Conservation (phyloP, 1,139 yeast genomes). For the Trichomonascaceae sp. region DNA sequence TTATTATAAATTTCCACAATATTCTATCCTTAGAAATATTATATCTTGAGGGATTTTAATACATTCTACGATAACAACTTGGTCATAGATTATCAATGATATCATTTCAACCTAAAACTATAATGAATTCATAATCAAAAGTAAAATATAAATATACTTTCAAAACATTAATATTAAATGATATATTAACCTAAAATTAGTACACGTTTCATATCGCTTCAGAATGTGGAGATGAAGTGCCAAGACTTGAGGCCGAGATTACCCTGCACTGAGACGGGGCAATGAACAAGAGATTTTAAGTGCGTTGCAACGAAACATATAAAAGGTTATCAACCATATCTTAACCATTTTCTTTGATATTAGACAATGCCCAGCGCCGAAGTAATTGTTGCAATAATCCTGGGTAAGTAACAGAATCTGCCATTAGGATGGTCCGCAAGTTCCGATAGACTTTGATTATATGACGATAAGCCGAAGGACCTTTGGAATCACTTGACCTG, state of each 20-base stretch:
- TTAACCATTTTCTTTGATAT: neutral
- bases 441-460: neutral
- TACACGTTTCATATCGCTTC: neutral
- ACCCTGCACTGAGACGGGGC: neutral
- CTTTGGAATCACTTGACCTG: neutral
- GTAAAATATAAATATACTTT: too few relatives aligned
- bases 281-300: neutral
- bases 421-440: neutral
- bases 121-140: neutral
- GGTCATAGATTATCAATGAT: too few relatives aligned
- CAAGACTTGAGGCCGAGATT: neutral
- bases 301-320: neutral
- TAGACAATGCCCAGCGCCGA: conserved; percentile 18
- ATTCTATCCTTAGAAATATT: too few relatives aligned
- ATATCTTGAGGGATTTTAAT: too few relatives aligned
- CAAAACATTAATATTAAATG: too few relatives aligned
- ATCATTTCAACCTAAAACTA: too few relatives aligned
- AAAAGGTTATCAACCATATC: neutral
- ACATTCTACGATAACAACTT: too few relatives aligned
- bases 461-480: neutral
- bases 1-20: too few relatives aligned
- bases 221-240: neutral
- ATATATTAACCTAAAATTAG: neutral
- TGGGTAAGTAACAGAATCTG: conserved; percentile 29
- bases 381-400: conserved; percentile 51